phyloP scores from a whole-genome alignment of 2,329 filamentous ascomycete genomes.

The Aspergillus sp. region DNA sequence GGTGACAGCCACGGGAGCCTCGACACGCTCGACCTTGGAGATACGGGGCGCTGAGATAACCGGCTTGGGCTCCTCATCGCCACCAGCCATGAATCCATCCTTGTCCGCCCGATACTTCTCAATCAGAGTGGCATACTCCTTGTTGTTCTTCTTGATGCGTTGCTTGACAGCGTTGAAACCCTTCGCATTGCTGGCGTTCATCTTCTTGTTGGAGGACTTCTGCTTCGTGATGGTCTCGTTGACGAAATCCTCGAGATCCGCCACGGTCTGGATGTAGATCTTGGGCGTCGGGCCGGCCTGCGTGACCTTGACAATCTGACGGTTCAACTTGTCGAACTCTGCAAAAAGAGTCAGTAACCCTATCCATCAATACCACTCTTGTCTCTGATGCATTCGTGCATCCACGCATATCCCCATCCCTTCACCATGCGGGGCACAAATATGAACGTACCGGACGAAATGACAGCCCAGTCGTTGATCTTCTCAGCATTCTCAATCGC shows the following conservation, averaged over 20 bases:
- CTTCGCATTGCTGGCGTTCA: slow-evolving; percentile 93
- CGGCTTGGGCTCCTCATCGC: slow-evolving; percentile 65
- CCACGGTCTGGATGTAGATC: slow-evolving; percentile 86
- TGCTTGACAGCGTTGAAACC: slow-evolving; percentile 97
- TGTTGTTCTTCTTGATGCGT: slow-evolving; percentile 98
- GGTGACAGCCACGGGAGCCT: slow-evolving; percentile 50
- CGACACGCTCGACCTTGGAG: slow-evolving; percentile 39
- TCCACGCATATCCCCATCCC: neutral
- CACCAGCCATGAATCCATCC: slow-evolving; percentile 81
- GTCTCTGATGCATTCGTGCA: neutral
- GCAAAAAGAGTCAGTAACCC: slow-evolving; percentile 15
- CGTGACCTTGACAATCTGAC: slow-evolving; percentile 75
- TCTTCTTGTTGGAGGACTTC: slow-evolving; percentile 95
- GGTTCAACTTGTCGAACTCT: slow-evolving; percentile 96
- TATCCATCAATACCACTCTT: neutral
- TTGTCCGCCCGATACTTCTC: slow-evolving; percentile 83
- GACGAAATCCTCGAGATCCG: slow-evolving; percentile 91
- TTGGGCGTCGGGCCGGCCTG: slow-evolving; percentile 79
- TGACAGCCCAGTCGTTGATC: slow-evolving; percentile 95
- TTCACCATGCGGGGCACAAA: neutral
- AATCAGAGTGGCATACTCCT: slow-evolving; percentile 85
- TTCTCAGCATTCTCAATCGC: slow-evolving; percentile 95
- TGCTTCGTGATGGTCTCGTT: slow-evolving; percentile 93
- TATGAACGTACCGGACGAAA: slow-evolving; percentile 70
- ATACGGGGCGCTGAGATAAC: slow-evolving; percentile 52